A percentile compares a stretch with the other conserved stretches of the same genome.
phyloP scores from a whole-genome alignment of 306 rosid species.

The Rosa rugosa region DNA sequence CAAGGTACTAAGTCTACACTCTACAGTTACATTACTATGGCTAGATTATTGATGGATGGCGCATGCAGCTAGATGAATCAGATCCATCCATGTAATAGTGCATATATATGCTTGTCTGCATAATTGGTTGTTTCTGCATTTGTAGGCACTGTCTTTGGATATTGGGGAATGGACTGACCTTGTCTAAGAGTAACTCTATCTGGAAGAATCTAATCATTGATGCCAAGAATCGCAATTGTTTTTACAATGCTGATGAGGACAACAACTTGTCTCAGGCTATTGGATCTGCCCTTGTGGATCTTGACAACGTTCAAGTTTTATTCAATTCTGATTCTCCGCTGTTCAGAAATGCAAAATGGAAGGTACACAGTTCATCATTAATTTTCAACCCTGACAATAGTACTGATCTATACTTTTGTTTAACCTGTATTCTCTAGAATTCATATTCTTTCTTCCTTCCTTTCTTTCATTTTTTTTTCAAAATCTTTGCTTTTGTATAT shows the following conservation, averaged over 20 bases:
- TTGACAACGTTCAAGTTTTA: background rate
- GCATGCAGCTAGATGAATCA: background rate
- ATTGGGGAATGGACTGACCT: constrained; percentile 34
- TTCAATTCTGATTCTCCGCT: background rate
- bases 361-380: background rate
- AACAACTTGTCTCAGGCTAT: constrained; percentile 26
- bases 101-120: background rate
- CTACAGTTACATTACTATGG: background rate
- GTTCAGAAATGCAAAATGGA: background rate
- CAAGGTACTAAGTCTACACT: constrained; percentile 37
- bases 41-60: background rate
- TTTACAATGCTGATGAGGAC: constrained; percentile 29
- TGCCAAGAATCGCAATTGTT: constrained; percentile 36
- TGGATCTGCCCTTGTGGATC: constrained; percentile 13
- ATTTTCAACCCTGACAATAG: background rate
- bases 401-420: background rate
- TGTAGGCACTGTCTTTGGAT: constrained; percentile 46
- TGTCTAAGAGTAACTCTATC: constrained; percentile 23
- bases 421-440: background rate
- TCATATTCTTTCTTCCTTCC: background rate
- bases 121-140: background rate
- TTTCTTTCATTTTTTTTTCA: background rate
- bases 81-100: background rate
- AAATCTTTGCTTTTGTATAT: background rate
- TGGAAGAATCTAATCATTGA: constrained; percentile 38